Conservation (phyloP, 768 basidiomycete genomes). For the Lentinula sp. region DNA sequence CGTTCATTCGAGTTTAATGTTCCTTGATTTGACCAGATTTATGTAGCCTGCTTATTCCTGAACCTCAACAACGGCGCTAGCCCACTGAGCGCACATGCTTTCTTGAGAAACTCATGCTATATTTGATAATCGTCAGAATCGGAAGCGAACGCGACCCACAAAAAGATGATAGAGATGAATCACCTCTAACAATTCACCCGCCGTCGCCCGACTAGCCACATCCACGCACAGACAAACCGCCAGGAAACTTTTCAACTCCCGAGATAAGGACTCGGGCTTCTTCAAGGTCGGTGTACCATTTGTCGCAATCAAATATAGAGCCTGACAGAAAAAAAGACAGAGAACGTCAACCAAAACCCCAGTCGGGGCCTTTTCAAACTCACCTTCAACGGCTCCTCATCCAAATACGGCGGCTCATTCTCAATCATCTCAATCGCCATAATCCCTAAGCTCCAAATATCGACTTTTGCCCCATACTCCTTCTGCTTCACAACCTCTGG, state of each 20-base stretch:
- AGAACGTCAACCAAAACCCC: background rate
- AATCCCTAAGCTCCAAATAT: slow-evolving; percentile 95
- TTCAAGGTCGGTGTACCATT: slow-evolving; percentile 98
- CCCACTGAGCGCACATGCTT: slow-evolving; percentile 76
- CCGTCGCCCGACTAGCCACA: slow-evolving; percentile 88
- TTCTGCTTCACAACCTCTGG: slow-evolving; percentile 98
- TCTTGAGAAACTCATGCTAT: slow-evolving; percentile 92
- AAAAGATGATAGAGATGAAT: slow-evolving; percentile 19
- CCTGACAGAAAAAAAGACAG: slow-evolving; percentile 18
- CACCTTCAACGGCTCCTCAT: slow-evolving; percentile 85
- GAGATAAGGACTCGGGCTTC: slow-evolving; percentile 87
- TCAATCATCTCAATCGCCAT: slow-evolving; percentile 99
- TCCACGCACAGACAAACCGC: slow-evolving; percentile 99
- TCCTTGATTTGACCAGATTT: background rate
- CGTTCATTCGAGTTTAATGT: too few species aligned
- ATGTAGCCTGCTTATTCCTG: slow-evolving; percentile 49
- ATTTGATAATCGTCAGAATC: slow-evolving; percentile 1
- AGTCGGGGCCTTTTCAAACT: too few species aligned
- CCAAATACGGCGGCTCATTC: slow-evolving; percentile 92
- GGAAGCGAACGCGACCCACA: background rate
- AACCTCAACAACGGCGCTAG: slow-evolving; percentile 84
- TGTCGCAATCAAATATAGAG: slow-evolving; percentile 92
- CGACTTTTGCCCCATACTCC: slow-evolving; percentile 87
- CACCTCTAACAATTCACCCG: slow-evolving; percentile 79
- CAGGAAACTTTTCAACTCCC: slow-evolving; percentile 92